These are phyloP conservation scores for Globisporangium barbulae DNA, from an alignment of 352 stramenopile genomes.

Conservation along the genomic window DNA sequence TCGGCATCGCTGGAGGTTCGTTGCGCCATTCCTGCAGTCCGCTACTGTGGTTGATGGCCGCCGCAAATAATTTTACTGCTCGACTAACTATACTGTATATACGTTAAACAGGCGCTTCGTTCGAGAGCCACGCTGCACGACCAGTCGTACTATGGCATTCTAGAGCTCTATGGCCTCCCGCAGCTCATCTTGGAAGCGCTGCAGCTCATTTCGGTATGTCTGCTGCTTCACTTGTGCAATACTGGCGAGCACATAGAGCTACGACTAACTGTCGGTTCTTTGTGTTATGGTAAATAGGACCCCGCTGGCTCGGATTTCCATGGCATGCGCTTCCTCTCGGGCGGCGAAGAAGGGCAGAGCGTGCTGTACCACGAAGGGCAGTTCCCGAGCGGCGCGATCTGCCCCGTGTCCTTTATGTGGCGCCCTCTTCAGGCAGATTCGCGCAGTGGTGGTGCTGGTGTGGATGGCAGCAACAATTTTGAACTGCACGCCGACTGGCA, in stretches of 20 bases:
- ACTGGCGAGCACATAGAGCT: not conserved
- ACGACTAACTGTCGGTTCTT: not conserved
- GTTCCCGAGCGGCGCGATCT: conserved; percentile 65
- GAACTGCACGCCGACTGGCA: conserved; percentile 39
- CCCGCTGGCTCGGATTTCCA: conserved; percentile 61
- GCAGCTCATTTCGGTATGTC: conserved; percentile 44
- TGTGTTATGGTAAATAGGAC: conserved; percentile 23
- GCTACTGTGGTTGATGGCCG: not conserved
- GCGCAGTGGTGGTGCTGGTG: not conserved
- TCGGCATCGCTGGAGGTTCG: conserved; percentile 48
- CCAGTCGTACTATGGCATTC: conserved; percentile 55
- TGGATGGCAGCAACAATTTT: conserved; percentile 19
- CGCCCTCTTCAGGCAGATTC: conserved; percentile 41
- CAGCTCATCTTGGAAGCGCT: conserved; percentile 59
- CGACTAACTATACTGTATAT: not conserved
- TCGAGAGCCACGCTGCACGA: conserved; percentile 57
- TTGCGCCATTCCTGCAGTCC: not conserved
- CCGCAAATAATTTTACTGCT: not conserved
- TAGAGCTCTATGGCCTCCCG: conserved; percentile 61
- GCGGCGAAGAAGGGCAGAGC: conserved; percentile 41
- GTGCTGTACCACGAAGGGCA: conserved; percentile 51
- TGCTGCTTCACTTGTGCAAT: not conserved
- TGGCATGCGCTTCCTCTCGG: conserved; percentile 47
- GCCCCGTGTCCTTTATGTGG: conserved; percentile 75
- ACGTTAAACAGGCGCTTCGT: conserved; percentile 30